phyloP scores from a whole-genome alignment of 2,329 filamentous ascomycete genomes.

The Chaetomium strumarium region DNA sequence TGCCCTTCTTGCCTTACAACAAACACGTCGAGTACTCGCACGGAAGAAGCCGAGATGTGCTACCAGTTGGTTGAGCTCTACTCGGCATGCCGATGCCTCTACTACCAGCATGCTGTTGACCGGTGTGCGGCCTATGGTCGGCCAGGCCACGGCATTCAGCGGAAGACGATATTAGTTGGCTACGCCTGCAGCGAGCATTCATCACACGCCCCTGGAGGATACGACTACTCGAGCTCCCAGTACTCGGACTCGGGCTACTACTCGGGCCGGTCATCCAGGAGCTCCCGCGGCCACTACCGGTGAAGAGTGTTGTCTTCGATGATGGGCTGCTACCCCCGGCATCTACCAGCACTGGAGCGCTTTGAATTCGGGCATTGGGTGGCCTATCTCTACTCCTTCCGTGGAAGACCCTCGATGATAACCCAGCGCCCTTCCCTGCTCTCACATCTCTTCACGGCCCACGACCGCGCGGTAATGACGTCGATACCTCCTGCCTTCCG shows the following conservation, averaged over 20 bases:
- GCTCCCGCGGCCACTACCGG: constrained; percentile 37
- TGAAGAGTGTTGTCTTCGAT: constrained; percentile 51
- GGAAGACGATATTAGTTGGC: constrained; percentile 74
- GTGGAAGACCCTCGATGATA: constrained; percentile 30
- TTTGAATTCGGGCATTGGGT: constrained; percentile 45
- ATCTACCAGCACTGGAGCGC: constrained; percentile 34
- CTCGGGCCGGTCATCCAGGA: constrained; percentile 40
- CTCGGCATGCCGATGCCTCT: constrained; percentile 79
- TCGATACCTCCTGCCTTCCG: constrained; percentile 31
- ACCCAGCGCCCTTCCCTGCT: constrained; percentile 42
- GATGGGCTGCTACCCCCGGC: constrained; percentile 39
- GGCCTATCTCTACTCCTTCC: constrained; percentile 44
- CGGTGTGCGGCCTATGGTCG: constrained; percentile 71
- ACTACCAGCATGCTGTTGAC: constrained; percentile 82
- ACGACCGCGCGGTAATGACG: constrained; percentile 37
- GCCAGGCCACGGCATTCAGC: constrained; percentile 64
- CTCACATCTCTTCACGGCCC: constrained; percentile 43
- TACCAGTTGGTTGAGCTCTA: constrained; percentile 82
- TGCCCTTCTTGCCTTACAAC: background rate
- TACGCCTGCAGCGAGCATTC: constrained; percentile 64
- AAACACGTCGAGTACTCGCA: background rate
- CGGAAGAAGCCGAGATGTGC: constrained; percentile 55
- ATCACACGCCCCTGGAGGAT: constrained; percentile 26
- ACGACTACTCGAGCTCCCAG: constrained; percentile 35
- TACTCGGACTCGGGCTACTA: constrained; percentile 53